Evolutionary conservation across 176 grass and related monocot species (phyloP), one percentile per base, ranked within the genome.

Genomic region (Phragmites australis): DNA sequence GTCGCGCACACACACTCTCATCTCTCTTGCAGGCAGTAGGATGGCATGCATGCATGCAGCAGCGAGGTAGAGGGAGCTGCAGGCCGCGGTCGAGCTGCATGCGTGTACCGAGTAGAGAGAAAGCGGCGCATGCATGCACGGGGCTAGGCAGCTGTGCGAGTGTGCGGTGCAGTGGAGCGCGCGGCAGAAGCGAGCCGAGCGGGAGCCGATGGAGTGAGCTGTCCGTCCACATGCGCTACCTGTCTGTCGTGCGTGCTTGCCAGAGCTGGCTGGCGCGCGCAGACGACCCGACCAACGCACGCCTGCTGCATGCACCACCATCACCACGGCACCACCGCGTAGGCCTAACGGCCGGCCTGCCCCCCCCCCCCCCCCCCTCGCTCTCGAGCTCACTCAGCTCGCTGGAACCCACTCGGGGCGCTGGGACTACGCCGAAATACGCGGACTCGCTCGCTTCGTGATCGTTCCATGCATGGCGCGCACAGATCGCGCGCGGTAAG

Each of bases 181-280:
- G 58, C 1, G 54, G 41, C 5, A 6, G 9, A 13, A 15, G 40
- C n/a, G 65, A 44, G 16, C 19, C 29, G 58, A 17, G 29, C n/a
- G 9, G 14, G 21, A 51, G 49, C 17, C 49, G 49, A 17, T 6
- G 16, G 16, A 1, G 75, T 70, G 72, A 69, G 73, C 80, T 77
- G 80, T 47, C 48, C 16, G 26, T 31, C 73, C 86, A 88, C 86
- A 88, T 88, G 86, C 58, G 74, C 74, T 87, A 70, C 76, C 75
- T n/a, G 21, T 6, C 1, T 26, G 50, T 30, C 34, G 47, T 50
- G 44, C 41, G 54, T 76, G 65, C 76, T 49, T 40, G 60, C 77
- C 68, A 32, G 55, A 39, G 64, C n/a, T n/a, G n/a, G n/a, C n/a
- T n/a, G n/a, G n/a, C 82, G 25, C 7, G 6, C 23, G 5, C 9